phyloP scores from a whole-genome alignment of 129 eudicot species.

The Chrysanthemum lavandulifolium region DNA sequence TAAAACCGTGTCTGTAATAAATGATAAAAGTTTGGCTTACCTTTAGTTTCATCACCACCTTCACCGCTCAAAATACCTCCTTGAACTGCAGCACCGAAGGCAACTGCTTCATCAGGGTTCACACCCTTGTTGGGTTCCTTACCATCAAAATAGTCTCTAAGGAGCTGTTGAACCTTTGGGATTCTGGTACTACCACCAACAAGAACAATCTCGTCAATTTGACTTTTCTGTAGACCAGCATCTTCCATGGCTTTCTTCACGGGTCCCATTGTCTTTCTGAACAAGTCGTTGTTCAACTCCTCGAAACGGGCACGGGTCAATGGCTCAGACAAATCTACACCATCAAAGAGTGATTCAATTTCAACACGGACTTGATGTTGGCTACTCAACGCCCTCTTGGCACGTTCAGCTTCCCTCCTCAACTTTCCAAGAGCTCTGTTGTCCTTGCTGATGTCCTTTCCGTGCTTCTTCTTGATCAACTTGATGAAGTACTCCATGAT shows the following conservation, averaged over 20 bases:
- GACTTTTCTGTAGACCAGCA: conserved; percentile 52
- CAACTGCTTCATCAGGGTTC: conserved; percentile 76
- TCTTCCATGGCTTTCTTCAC: conserved; percentile 80
- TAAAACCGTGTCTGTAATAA: background rate
- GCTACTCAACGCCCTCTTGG: conserved; percentile 75
- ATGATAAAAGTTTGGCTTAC: conserved; percentile 19
- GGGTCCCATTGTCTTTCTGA: conserved; percentile 78
- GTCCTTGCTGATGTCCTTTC: conserved; percentile 85
- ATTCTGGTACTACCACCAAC: conserved; percentile 83
- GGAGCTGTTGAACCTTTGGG: conserved; percentile 75
- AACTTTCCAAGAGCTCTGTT: conserved; percentile 78
- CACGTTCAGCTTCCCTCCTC: conserved; percentile 74
- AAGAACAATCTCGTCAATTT: conserved; percentile 73
- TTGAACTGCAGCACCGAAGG: conserved; percentile 77
- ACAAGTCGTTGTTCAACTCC: conserved; percentile 68
- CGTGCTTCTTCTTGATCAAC: conserved; percentile 75
- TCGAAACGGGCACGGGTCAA: conserved; percentile 75
- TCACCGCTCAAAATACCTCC: conserved; percentile 75
- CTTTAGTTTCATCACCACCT: conserved; percentile 80
- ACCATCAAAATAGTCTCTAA: conserved; percentile 62
- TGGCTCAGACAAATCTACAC: conserved; percentile 73
- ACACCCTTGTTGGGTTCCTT: conserved; percentile 75
- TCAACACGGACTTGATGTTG: conserved; percentile 82
- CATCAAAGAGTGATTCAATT: conserved; percentile 70
- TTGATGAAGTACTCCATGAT: conserved; percentile 78